phyloP scores from a whole-genome alignment of 2,329 filamentous ascomycete species.

The Aspergillus sp. region DNA sequence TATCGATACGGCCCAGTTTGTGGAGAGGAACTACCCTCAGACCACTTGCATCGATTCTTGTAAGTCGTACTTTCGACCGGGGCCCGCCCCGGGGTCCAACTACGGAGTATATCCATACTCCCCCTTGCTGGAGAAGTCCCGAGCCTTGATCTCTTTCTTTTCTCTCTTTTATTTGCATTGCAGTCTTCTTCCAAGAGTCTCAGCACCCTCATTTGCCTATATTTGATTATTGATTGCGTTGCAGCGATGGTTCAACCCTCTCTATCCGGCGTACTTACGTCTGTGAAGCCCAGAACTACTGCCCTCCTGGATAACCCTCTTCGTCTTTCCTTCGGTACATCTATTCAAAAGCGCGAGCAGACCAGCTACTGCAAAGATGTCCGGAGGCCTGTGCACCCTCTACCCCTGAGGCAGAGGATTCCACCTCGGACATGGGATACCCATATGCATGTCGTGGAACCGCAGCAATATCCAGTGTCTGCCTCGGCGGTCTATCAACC shows the following conservation, averaged over 20 bases:
- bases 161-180: neutral
- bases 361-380: conserved; percentile 8
- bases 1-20: conserved; percentile 5
- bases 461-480: conserved; percentile 50
- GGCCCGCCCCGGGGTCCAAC: neutral
- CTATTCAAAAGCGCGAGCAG: conserved; percentile 3
- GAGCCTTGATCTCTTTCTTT: neutral
- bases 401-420: conserved; percentile 24
- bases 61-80: conserved; percentile 9
- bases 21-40: conserved; percentile 10
- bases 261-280: conserved; percentile 24
- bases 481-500: conserved; percentile 54
- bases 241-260: neutral
- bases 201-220: neutral
- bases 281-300: conserved; percentile 21
- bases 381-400: neutral
- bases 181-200: too few relatives aligned
- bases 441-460: conserved; percentile 64
- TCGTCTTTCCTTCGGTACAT: conserved; percentile 18
- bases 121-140: neutral
- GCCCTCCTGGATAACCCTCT: conserved; percentile 13
- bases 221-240: neutral
- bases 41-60: conserved; percentile 1
- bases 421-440: conserved; percentile 55
- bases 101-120: neutral